A percentile compares a stretch with the other conserved stretches of the same genome.
phyloP scores from a whole-genome alignment of 495 filamentous ascomycete genomes.

The Penicillium desertorum region DNA sequence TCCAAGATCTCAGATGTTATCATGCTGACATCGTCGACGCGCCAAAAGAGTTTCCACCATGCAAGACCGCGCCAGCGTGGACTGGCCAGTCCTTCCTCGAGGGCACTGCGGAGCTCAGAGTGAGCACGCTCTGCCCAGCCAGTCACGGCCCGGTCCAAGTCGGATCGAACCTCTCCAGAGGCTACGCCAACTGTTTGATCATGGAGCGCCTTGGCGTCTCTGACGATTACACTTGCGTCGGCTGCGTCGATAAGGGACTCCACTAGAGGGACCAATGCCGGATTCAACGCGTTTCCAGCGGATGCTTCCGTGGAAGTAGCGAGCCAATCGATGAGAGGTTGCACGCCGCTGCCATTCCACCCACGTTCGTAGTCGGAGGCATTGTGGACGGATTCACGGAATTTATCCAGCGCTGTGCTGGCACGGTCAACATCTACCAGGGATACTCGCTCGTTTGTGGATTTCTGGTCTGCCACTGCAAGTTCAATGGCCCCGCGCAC shows the following conservation, averaged over 20 bases:
- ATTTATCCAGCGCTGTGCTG: constrained; percentile 57
- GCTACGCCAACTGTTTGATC: constrained; percentile 37
- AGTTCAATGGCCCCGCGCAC: constrained; percentile 59
- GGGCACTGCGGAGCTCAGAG: constrained; percentile 73
- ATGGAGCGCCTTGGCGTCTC: constrained; percentile 45
- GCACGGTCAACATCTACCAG: constrained; percentile 57
- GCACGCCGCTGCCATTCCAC: constrained; percentile 71
- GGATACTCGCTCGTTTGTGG: constrained; percentile 31
- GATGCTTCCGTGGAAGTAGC: constrained; percentile 45
- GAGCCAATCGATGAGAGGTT: constrained; percentile 68
- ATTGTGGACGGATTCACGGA: constrained; percentile 67
- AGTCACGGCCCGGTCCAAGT: constrained; percentile 57
- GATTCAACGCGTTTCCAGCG: constrained; percentile 51
- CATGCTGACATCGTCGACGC: constrained; percentile 84
- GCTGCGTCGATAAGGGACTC: constrained; percentile 62
- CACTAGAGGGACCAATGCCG: constrained; percentile 63
- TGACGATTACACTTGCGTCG: constrained; percentile 49
- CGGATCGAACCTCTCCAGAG: constrained; percentile 41
- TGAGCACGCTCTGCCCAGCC: constrained; percentile 79
- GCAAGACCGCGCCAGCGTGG: constrained; percentile 69
- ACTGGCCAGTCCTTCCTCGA: constrained; percentile 70
- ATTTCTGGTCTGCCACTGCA: constrained; percentile 34
- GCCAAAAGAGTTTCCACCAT: constrained; percentile 97
- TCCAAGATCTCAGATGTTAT: constrained; percentile 74
- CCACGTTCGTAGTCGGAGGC: constrained; percentile 67